Evolutionary conservation across 2,329 filamentous ascomycete species (phyloP), one percentile per base, ranked within the genome.

Genomic region (Calycina marina): DNA sequence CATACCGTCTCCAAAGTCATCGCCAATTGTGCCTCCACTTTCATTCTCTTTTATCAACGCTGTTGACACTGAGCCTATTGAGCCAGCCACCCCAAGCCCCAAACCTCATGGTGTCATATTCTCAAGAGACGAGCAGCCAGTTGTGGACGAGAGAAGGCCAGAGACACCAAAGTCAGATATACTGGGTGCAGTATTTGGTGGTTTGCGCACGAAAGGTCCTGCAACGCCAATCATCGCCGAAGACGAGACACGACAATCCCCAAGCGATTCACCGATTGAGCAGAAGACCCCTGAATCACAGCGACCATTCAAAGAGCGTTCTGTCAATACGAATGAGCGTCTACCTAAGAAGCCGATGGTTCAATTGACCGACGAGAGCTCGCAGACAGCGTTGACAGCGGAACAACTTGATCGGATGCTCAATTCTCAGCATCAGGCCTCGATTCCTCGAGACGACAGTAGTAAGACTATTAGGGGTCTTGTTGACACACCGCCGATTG

Each of bases 311-410:
- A 69, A 62, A 50, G 69, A 76, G 45, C 62, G 78, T 9, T 72
- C 74, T n/a, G 59, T 59, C 33, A 80, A 79, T 47, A 56, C 62
- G 3, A 57, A 53, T 37, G 47, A 54, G 31, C 58, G 57, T 13
- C 46, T 56, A 14, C 30, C 42, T 5, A 61, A 59, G 36, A 66
- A 61, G 46, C 46, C 41, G 14, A 32, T 51, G 14, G 40, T 58
- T 25, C 54, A 58, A 34, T 77, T 66, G 39, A 59, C 64, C 13
- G 83, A 93, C 46, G 77, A 79, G 43, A 71, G 76, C 32, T 78
- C 80, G 10, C 88, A 94, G 57, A 94, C 86, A 14, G 66, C 77
- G 24, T 62, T 94, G 17, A 92, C 84, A n/a, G 71, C 81, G 0
- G 71, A 79, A 30, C 75, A 79, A 35, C 83, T 93, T 41, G 85